Conservation (phyloP, 441 rosid species). For the Kokia cookei region DNA sequence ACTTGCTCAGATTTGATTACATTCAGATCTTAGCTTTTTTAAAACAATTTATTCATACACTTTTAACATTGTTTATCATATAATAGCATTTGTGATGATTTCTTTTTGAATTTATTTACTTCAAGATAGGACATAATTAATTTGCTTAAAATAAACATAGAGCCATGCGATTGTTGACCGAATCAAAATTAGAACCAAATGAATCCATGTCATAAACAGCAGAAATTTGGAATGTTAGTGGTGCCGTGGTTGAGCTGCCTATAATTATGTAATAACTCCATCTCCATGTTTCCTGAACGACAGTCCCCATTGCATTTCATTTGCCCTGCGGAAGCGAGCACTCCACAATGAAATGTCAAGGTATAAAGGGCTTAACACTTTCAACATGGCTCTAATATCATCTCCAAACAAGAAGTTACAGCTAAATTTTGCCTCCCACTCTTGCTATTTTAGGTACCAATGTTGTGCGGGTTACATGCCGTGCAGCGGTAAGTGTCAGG, state of each 20-base stretch:
- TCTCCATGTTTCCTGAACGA: background rate
- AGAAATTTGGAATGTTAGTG: no score
- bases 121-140: background rate
- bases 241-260: background rate
- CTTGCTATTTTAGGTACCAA: slow-evolving; percentile 16
- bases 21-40: background rate
- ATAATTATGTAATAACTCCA: background rate
- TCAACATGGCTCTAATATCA: background rate
- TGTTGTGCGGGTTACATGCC: slow-evolving; percentile 38
- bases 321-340: slow-evolving; percentile 46
- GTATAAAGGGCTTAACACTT: slow-evolving; percentile 28
- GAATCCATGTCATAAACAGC: no score
- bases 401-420: background rate
- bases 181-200: no score
- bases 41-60: background rate
- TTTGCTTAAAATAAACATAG: background rate
- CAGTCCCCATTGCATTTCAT: slow-evolving; percentile 50
- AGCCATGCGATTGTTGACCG: no score
- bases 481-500: slow-evolving; percentile 33
- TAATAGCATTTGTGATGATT: background rate
- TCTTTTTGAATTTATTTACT: background rate
- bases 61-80: background rate
- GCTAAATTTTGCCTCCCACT: background rate
- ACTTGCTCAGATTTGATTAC: background rate
- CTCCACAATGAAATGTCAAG: slow-evolving; percentile 48